Conservation (phyloP, 768 basidiomycete genomes). For the Trametes meyenii region DNA sequence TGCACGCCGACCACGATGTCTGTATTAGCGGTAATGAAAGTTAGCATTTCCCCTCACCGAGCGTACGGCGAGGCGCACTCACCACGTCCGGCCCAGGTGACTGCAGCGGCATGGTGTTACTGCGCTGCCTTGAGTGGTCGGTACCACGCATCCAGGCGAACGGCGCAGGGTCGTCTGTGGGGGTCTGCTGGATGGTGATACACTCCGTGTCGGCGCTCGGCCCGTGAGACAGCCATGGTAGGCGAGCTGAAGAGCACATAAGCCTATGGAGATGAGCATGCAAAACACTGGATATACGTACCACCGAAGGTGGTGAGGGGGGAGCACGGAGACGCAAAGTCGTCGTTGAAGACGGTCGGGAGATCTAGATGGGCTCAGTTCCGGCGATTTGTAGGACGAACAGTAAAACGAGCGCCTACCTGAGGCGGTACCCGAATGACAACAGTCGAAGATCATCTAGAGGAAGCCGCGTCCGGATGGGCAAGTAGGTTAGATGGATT, state of each 20-base stretch:
- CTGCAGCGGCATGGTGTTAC: slow-evolving; percentile 3
- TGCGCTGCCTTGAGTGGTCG: neutral
- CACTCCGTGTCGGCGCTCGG: slow-evolving; percentile 3
- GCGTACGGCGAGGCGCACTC: neutral
- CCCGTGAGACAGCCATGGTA: slow-evolving; percentile 3
- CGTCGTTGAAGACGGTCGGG: slow-evolving; percentile 15
- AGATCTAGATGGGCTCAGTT: slow-evolving; percentile 10
- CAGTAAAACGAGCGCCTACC: neutral
- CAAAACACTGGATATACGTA: neutral
- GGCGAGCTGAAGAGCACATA: neutral
- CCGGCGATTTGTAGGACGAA: neutral
- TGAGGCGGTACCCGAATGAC: slow-evolving; percentile 26
- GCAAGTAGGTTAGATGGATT: neutral
- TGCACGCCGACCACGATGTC: slow-evolving; percentile 31
- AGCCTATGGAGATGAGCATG: neutral
- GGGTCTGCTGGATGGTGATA: neutral
- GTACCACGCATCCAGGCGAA: slow-evolving; percentile 1
- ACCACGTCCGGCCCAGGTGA: slow-evolving; percentile 10
- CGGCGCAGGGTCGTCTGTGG: neutral
- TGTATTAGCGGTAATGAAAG: neutral
- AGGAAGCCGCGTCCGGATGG: neutral
- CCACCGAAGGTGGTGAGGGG: slow-evolving; percentile 8
- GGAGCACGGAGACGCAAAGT: slow-evolving; percentile 1
- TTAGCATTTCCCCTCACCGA: neutral
- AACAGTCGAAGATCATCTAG: slow-evolving; percentile 35